phyloP scores from a whole-genome alignment of 805 yeast species.

The Saturnispora halmiae region DNA sequence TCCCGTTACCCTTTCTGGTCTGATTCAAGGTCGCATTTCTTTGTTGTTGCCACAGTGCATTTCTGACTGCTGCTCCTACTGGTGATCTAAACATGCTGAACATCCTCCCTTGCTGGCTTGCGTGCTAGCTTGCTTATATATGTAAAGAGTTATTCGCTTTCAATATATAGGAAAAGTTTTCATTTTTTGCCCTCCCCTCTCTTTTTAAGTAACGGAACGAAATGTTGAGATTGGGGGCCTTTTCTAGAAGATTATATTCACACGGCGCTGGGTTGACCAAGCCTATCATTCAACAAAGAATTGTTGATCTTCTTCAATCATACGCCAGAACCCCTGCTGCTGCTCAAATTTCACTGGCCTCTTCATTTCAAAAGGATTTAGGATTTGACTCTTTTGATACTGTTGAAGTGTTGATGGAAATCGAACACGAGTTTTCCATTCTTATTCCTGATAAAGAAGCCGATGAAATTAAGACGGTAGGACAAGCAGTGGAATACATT shows the following conservation, averaged over 20 bases:
- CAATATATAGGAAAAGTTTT: too few relatives aligned
- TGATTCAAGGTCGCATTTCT: constrained; percentile 70
- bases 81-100: constrained; percentile 1
- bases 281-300: constrained; percentile 54
- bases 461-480: constrained; percentile 87
- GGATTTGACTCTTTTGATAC: constrained; percentile 66
- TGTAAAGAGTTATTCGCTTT: background rate
- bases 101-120: too few relatives aligned
- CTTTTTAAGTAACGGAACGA: too few relatives aligned
- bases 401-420: constrained; percentile 64
- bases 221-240: constrained; percentile 1
- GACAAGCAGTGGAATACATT: constrained; percentile 86
- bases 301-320: constrained; percentile 55
- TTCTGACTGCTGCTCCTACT: background rate
- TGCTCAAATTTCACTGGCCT: constrained; percentile 28
- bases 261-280: constrained; percentile 52
- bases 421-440: constrained; percentile 67
- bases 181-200: too few relatives aligned
- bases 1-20: constrained; percentile 54
- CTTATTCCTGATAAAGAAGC: constrained; percentile 86
- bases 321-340: constrained; percentile 45
- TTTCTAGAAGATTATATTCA: too few relatives aligned
- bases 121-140: background rate
- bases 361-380: constrained; percentile 55
- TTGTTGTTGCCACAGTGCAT: constrained; percentile 28